Evolutionary conservation across 331 rosid genomes (phyloP), one percentile per base, ranked within the genome.

Genomic region (Ulmus americana): DNA sequence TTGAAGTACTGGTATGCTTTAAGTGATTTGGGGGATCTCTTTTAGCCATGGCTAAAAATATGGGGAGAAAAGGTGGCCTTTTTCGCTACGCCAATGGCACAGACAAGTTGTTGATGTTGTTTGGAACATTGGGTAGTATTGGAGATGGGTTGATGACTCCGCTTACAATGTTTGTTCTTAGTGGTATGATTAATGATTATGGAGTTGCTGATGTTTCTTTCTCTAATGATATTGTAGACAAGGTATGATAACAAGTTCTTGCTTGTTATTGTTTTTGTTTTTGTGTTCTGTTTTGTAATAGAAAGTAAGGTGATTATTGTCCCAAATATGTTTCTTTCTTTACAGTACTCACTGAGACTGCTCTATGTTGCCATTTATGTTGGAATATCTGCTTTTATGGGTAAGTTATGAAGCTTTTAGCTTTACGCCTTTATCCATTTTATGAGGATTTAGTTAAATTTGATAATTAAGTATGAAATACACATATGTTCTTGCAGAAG

Each of bases 61-160:
- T 83, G 95, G 82, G 71, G 28, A 79, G 22, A 63, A 81, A 78
- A 67, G 77, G 74, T 57, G 86, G 84, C 0, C 16, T 82, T 52
- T 82, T 86, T 28, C 79, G 80, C 55, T 82, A 81, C 70, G 87
- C 90, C 48, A 90, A 91, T 75, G 70, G 89, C 0, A 18, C 71
- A 38, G 96, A 91, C 71, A 82, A 77, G 71, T 74, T 84, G 56
- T 60, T 91, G 3, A 65, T 88, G 41, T 11, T 84, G n/a, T 74
- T 88, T 49, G 96, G 97, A 55, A 74, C 81, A 43, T 64, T 88
- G 71, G 96, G 96, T 67, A 76, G 96, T 77, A 70, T 91, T 65
- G 95, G 95, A 63, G 96, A 85, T 86, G 97, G 95, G 43, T 8
- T 82, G 64, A 83, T 82, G 75, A 82, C 85, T 7, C 86, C 95